These are phyloP conservation scores for Entomortierella beljakovae DNA, from an alignment of 192 early-diverging fungal genomes.

Conservation along the genomic window DNA sequence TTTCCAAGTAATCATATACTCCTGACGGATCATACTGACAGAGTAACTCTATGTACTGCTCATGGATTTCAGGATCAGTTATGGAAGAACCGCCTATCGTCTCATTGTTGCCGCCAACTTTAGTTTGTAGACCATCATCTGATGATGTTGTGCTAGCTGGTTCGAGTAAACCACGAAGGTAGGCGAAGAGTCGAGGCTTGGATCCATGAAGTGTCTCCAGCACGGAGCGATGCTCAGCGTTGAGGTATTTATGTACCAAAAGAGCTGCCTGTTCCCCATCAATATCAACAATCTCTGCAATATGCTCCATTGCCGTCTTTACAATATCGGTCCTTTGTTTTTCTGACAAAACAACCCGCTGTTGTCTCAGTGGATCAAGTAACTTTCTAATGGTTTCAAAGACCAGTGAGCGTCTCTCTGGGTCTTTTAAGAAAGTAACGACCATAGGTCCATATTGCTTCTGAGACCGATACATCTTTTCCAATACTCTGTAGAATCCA, in stretches of 20 bases:
- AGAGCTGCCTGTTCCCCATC: constrained; percentile 67
- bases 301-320: constrained; percentile 58
- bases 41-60: constrained; percentile 68
- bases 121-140: constrained; percentile 2
- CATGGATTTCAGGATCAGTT: constrained; percentile 60
- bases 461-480: constrained; percentile 65
- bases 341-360: constrained; percentile 47
- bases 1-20: constrained; percentile 68
- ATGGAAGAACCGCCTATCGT: constrained; percentile 8
- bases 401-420: constrained; percentile 54
- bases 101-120: not conserved
- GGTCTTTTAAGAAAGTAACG: constrained; percentile 66
- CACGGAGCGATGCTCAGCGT: constrained; percentile 63
- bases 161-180: constrained; percentile 67
- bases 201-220: constrained; percentile 55
- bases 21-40: constrained; percentile 71
- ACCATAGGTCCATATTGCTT: constrained; percentile 67
- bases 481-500: constrained; percentile 67
- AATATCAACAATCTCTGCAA: constrained; percentile 70
- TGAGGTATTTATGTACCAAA: constrained; percentile 63
- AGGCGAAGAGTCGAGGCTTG: constrained; percentile 62
- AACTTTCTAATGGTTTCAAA: constrained; percentile 66
- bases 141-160: constrained; percentile 24
- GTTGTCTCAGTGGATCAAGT: constrained; percentile 38
- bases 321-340: constrained; percentile 62